phyloP scores from a whole-genome alignment of 257 asterid genomes.

The Plectranthus barbatus region DNA sequence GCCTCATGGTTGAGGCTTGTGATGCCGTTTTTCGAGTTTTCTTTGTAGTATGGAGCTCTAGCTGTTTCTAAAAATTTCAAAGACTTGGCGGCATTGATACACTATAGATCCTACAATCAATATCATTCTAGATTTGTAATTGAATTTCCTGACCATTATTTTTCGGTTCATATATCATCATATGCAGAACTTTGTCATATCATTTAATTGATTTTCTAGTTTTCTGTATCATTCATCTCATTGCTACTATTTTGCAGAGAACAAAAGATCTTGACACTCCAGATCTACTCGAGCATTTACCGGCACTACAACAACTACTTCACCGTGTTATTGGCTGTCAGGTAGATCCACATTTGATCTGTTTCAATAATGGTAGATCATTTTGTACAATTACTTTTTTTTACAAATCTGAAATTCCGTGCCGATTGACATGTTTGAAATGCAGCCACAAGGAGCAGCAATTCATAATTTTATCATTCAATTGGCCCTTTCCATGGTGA shows the following conservation, averaged over 20 bases:
- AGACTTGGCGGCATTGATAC: background rate
- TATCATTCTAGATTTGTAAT: too few species aligned
- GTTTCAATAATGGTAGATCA: background rate
- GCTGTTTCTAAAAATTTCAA: background rate
- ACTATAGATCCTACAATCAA: background rate
- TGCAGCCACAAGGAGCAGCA: conserved; percentile 99
- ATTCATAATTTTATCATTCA: conserved; percentile 76
- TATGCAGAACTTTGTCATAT: background rate
- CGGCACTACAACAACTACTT: conserved; percentile 79
- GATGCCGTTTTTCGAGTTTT: background rate
- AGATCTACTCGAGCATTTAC: conserved; percentile 74
- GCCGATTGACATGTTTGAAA: background rate
- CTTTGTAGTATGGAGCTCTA: background rate
- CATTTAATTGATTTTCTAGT: background rate
- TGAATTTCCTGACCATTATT: background rate
- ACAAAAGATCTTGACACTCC: conserved; percentile 83
- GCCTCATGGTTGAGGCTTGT: background rate
- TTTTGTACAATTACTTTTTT: background rate
- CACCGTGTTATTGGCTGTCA: conserved; percentile 82
- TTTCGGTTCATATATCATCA: background rate
- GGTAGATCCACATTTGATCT: conserved; percentile 36
- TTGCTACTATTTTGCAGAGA: conserved; percentile 44
- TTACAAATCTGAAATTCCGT: background rate
- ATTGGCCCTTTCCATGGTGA: conserved; percentile 90
- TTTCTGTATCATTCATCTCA: conserved; percentile 1